Percentiles rank a stretch among this genome's conserved stretches.
These are phyloP conservation scores for Ceratobasidium sp. DNA, from an alignment of 1,284 basidiomycete species.

Conservation along the genomic window DNA sequence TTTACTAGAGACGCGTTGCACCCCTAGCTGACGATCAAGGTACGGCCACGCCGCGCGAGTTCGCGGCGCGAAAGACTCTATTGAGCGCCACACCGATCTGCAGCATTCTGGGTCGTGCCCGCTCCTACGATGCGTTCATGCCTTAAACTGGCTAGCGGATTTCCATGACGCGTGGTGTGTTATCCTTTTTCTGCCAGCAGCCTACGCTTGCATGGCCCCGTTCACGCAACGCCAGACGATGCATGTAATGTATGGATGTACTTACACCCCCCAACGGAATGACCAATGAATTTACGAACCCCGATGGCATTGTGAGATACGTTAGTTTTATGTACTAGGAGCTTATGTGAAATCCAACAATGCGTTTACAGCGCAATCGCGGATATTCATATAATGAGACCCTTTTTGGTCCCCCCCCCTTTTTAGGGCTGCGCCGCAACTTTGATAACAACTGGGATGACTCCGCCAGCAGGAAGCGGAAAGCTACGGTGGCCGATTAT, in stretches of 20 bases:
- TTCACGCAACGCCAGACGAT: conserved; percentile 42
- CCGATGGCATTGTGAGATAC: not conserved
- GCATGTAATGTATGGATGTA: conserved; percentile 37
- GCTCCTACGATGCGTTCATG: conserved; percentile 21
- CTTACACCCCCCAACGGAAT: conserved; percentile 1
- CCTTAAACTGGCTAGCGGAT: conserved; percentile 35
- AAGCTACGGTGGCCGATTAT: conserved; percentile 38
- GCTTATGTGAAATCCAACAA: conserved; percentile 10
- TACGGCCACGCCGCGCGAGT: conserved; percentile 42
- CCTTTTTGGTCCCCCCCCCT: not conserved
- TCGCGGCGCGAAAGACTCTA: conserved; percentile 27
- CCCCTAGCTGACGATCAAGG: conserved; percentile 29
- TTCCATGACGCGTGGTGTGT: conserved; percentile 26
- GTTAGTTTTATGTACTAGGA: conserved; percentile 36
- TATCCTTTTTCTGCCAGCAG: conserved; percentile 5
- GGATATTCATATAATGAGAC: not conserved
- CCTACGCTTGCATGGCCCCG: conserved; percentile 13
- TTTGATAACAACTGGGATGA: conserved; percentile 40
- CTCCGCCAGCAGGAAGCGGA: conserved; percentile 20
- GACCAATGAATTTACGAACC: conserved; percentile 39
- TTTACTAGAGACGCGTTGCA: conserved; percentile 32
- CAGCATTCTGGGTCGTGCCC: conserved; percentile 30
- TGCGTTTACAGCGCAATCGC: conserved; percentile 3
- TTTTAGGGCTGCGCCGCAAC: not conserved
- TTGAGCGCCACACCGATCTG: conserved; percentile 33